Base-by-base conservation (phyloP, 129 eudicot species). In the Scalesia atractyloides region DNA sequence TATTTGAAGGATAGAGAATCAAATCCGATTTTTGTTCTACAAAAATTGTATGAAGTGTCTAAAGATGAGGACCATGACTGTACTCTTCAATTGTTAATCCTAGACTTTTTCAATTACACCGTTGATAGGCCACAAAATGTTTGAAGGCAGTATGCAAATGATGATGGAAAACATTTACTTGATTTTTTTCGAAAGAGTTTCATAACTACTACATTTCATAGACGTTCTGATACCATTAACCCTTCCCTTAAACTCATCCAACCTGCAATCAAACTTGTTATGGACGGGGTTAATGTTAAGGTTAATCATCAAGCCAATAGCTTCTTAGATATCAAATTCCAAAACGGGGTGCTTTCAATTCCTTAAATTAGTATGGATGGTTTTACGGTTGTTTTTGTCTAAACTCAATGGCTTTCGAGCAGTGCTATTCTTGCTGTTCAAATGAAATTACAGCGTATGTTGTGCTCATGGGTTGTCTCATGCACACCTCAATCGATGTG, bases 151-250 rank as follows among this genome's bases (percentile, higher is more conserved):
- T 37, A 8, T 16, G 41, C 13, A 16, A 49, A 74, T 30, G 62
- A 39, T 41, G 80, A 80, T 6, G 84, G 80, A 9, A 73, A 73
- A 17, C 84, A 80, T 16, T 50, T 80, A 3, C 80, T 80, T 13
- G 84, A 80, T 53, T 61, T 80, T n/a, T 68, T 74, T 0, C 67
- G 84, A 26, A 80, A 60, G 34, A 80, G 84, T 53, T 74, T 50
- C 4, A 74, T 74, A 39, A 60, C 13, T 15, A 39, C 64, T 30
- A n/a, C 24, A n/a, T n/a, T n/a, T n/a, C n/a, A n/a, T n/a, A n/a
- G n/a, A n/a, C n/a, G n/a, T n/a, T n/a, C n/a, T n/a, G n/a, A n/a
- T n/a, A n/a, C n/a, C 73, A n/a, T n/a, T n/a, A n/a, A n/a, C n/a
- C n/a, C n/a, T n/a, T n/a, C n/a, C n/a, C n/a, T n/a, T n/a, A n/a